Evolutionary conservation across 2,329 filamentous ascomycete genomes (phyloP), one percentile per base, ranked within the genome.

Genomic region (Epichloe brachyelytri): DNA sequence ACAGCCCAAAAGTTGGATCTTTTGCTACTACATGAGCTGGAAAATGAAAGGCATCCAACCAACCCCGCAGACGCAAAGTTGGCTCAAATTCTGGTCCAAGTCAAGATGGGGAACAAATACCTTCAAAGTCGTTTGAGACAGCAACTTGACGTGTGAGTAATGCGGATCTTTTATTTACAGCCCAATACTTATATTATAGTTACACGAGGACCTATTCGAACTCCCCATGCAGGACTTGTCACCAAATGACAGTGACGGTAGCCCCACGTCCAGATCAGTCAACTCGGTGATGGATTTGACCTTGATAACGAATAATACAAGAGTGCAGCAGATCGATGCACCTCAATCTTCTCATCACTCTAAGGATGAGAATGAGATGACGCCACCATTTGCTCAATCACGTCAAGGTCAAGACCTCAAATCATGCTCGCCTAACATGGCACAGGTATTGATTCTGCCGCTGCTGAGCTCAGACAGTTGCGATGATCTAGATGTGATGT

Each of bases 21-120:
- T 12, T 45, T 54, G 8, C 20, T 54, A 37, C 33, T 48, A 20
- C 50, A 54, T 33, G 45, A 52, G 34, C 44, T 54, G 19, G 47
- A 48, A 44, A 47, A 49, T 30, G 47, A 52, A n/a, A 46, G 12
- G 22, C 6, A 4, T 20, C 26, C 33, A 36, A 15, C 11, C 11
- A 30, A 26, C 6, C 33, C 46, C 3, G 38, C 43, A 26, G 38
- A 54, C 43, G n/a, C n/a, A 36, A 44, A 48, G 45, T 30, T 54
- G 19, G 37, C 48, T 40, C 8, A 48, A n/a, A 20, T 52, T 7
- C n/a, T 46, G 8, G 20, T 43, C 40, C 20, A 52, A 26, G 47
- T 33, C 5, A 26, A 33, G 14, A 20, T 26, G 17, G 34, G 6
- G 12, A 10, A 39, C 17, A n/a, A 39, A 20, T 6, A 26, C 20